These are phyloP conservation scores for Salpingoeca rosetta DNA, from an alignment of 78 protist genomes.

Conservation along the genomic window DNA sequence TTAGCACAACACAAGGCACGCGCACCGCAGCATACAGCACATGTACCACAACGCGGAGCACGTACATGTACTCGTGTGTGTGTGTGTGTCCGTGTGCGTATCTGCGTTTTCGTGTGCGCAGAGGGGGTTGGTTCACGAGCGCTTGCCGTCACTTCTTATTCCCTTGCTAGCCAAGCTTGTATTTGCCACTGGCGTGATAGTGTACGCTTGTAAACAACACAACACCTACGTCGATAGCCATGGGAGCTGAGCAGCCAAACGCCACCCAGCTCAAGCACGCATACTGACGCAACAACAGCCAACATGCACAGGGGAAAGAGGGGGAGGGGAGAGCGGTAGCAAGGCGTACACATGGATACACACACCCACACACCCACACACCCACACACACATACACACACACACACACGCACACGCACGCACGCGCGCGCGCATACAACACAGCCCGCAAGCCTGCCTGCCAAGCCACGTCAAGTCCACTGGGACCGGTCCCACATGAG, in stretches of 20 bases:
- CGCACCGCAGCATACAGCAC: no score
- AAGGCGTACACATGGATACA: no score
- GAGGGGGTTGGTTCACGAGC: neutral
- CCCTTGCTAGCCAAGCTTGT: neutral
- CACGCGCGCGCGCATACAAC: no score
- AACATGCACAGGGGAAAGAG: no score
- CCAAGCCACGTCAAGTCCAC: neutral
- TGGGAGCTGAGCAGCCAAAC: neutral
- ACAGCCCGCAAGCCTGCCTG: neutral
- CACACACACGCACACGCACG: constrained; percentile 8
- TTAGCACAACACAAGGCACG: no score
- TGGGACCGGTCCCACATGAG: neutral
- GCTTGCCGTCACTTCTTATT: neutral
- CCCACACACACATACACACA: no score
- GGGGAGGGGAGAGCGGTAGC: no score
- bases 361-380: no score
- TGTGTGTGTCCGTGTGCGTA: neutral
- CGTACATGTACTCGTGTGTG: no score
- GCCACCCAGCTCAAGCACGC: neutral
- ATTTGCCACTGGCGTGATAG: neutral
- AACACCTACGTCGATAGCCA: neutral
- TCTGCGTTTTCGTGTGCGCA: neutral
- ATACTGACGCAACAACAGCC: neutral
- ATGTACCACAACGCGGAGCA: no score
- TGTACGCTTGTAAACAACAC: neutral